Evolutionary conservation across 1,139 yeast species (phyloP).

Genomic region (Magnusiomyces paraingens): DNA sequence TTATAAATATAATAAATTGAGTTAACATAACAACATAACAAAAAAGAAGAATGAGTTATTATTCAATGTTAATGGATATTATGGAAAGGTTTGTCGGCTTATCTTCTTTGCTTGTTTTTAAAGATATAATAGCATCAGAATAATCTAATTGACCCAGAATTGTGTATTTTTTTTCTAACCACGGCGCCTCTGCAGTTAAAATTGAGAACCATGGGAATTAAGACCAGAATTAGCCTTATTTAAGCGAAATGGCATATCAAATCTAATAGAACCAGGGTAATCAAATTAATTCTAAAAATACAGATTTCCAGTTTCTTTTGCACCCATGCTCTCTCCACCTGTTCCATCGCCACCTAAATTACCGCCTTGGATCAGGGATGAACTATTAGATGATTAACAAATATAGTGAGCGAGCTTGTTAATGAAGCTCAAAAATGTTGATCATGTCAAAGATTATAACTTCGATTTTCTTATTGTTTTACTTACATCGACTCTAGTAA

Average conservation of each 20-base stretch:
- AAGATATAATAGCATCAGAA: neutral
- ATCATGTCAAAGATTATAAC: conserved; percentile 40
- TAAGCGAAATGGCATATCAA: conserved; percentile 40
- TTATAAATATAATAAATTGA: too few species aligned
- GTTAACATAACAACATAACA: too few species aligned
- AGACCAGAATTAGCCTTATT: conserved; percentile 62
- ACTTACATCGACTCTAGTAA: conserved; percentile 20
- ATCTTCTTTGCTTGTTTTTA: neutral
- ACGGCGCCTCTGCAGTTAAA: conserved; percentile 41
- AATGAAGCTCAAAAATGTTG: conserved; percentile 29
- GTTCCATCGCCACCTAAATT: conserved; percentile 48
- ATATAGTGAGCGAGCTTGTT: conserved; percentile 11
- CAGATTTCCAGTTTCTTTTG: conserved; percentile 11
- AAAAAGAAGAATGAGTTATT: too few species aligned
- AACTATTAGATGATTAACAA: conserved; percentile 19
- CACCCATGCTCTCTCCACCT: conserved; percentile 42
- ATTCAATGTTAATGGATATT: neutral
- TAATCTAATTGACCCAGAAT: conserved; percentile 41
- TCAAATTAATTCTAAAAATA: conserved; percentile 41
- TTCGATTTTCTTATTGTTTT: conserved; percentile 36
- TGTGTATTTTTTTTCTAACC: conserved; percentile 52
- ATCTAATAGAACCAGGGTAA: conserved; percentile 30
- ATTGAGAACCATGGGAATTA: conserved; percentile 59
- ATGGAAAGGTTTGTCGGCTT: neutral
- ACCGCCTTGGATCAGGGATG: conserved; percentile 44